These are phyloP conservation scores for Amyloporia xantha DNA, from an alignment of 768 basidiomycete genomes.

Conservation along the genomic window DNA sequence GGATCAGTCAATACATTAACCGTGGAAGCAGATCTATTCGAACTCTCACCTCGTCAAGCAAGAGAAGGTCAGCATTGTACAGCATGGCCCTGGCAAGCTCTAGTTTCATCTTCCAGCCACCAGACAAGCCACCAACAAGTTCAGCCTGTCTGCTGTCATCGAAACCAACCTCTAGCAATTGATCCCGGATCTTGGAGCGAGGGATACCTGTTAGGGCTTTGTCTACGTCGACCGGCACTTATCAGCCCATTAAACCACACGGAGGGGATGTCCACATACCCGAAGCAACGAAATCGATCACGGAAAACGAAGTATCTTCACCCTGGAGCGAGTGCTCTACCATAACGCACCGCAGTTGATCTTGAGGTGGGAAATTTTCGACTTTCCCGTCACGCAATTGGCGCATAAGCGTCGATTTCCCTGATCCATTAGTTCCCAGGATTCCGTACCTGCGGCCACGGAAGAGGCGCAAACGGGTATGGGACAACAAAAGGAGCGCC, in stretches of 20 bases:
- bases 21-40: not conserved
- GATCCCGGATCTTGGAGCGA: slow-evolving; percentile 68
- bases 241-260: slow-evolving; percentile 1
- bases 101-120: slow-evolving; percentile 99
- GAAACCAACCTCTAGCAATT: slow-evolving; percentile 86
- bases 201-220: slow-evolving; percentile 54
- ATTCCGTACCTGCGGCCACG: slow-evolving; percentile 94
- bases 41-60: slow-evolving; percentile 70
- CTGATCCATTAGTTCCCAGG: slow-evolving; percentile 92
- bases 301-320: slow-evolving; percentile 76
- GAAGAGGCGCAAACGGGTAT: slow-evolving; percentile 83
- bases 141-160: slow-evolving; percentile 81
- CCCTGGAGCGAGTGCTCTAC: slow-evolving; percentile 96
- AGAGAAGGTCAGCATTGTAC: slow-evolving; percentile 82
- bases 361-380: slow-evolving; percentile 91
- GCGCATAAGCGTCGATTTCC: slow-evolving; percentile 94
- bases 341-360: slow-evolving; percentile 86
- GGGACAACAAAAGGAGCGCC: slow-evolving; percentile 87
- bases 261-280: slow-evolving; percentile 37
- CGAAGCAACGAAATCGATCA: slow-evolving; percentile 86
- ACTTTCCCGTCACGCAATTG: slow-evolving; percentile 93
- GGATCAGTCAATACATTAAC: slow-evolving; percentile 13
- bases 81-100: slow-evolving; percentile 95
- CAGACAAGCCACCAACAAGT: slow-evolving; percentile 83
- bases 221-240: slow-evolving; percentile 37